Conservation (phyloP, 768 basidiomycete genomes). For the Ramaria sp. region DNA sequence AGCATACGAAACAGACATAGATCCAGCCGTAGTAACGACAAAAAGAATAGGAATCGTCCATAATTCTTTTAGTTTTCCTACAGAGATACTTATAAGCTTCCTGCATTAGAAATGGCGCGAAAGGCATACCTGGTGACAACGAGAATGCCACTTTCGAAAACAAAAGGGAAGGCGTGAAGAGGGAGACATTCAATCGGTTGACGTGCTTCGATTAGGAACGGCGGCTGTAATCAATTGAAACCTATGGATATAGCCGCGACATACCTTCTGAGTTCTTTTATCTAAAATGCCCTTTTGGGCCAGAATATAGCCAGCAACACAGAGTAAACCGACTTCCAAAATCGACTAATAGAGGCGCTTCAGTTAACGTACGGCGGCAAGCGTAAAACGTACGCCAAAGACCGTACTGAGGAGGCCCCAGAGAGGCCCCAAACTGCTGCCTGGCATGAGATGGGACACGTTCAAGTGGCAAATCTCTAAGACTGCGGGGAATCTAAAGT, state of each 20-base stretch:
- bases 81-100: not conserved
- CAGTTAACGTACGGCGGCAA: not conserved
- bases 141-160: slow-evolving; percentile 96
- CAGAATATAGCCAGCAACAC: slow-evolving; percentile 74
- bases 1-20: slow-evolving; percentile 54
- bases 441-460: too few species aligned
- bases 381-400: not conserved
- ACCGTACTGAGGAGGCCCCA: not conserved
- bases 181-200: slow-evolving; percentile 74
- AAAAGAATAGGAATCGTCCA: slow-evolving; percentile 87
- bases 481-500: too few species aligned
- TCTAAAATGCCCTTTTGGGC: slow-evolving; percentile 75
- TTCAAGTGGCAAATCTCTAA: too few species aligned
- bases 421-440: not conserved
- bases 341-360: slow-evolving; percentile 49
- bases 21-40: slow-evolving; percentile 58
- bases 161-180: slow-evolving; percentile 81
- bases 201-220: slow-evolving; percentile 42
- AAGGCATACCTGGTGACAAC: slow-evolving; percentile 56
- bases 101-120: too few species aligned
- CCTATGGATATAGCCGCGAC: slow-evolving; percentile 10
- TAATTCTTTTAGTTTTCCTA: slow-evolving; percentile 64
- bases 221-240: not conserved
- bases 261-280: slow-evolving; percentile 79
- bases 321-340: slow-evolving; percentile 78